Evolutionary conservation across 2,329 filamentous ascomycete genomes (phyloP).

Genomic region (Hortaea sp.): DNA sequence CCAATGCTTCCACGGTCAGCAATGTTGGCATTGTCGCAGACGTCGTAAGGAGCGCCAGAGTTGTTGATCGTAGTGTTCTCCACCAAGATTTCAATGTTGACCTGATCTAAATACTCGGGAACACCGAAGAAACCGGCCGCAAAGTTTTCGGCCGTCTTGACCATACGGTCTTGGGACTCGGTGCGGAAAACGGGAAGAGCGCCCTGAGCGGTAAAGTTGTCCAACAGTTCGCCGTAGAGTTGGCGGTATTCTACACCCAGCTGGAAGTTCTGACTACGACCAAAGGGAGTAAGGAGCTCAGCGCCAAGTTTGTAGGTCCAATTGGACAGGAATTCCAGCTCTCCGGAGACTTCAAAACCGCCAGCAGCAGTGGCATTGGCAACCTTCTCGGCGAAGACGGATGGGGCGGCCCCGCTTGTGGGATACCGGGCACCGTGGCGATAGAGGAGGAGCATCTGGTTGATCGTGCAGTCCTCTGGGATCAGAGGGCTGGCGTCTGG

Average conservation of each 20-base stretch:
- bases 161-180: conserved; percentile 67
- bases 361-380: background rate
- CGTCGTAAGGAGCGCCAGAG: conserved; percentile 56
- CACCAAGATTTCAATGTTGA: conserved; percentile 44
- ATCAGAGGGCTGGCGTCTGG: background rate
- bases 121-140: conserved; percentile 67
- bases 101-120: background rate
- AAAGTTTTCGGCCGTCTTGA: conserved; percentile 66
- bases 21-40: conserved; percentile 51
- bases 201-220: conserved; percentile 2
- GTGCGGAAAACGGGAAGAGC: conserved; percentile 49
- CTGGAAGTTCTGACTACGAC: background rate
- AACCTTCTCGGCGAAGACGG: background rate
- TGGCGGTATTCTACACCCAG: background rate
- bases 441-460: background rate
- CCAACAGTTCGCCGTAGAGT: background rate
- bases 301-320: background rate
- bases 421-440: background rate
- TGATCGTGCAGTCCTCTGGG: background rate
- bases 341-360: background rate
- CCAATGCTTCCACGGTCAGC: background rate
- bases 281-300: background rate
- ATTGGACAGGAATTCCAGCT: background rate
- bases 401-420: background rate
- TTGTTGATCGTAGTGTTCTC: conserved; percentile 53